phyloP scores from a whole-genome alignment of 108 stramenopile species.

The Hondaea fermentalgiana region DNA sequence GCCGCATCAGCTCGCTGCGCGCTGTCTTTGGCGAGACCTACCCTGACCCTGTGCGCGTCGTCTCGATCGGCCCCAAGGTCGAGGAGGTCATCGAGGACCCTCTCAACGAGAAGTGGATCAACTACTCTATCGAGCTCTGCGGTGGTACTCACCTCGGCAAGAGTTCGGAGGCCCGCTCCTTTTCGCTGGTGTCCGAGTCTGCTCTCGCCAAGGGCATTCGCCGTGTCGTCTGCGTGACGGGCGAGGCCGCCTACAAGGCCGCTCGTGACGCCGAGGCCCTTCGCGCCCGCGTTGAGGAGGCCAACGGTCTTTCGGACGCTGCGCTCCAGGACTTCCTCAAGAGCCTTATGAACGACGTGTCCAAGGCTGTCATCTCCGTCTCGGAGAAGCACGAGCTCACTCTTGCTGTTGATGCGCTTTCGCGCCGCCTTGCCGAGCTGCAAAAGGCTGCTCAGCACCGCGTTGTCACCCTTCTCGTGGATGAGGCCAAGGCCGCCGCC shows the following conservation, averaged over 20 bases:
- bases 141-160: conserved; percentile 96
- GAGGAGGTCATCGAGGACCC: conserved; percentile 74
- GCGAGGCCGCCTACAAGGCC: conserved; percentile 70
- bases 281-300: conserved; percentile 46
- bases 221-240: conserved; percentile 82
- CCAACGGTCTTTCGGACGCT: background rate
- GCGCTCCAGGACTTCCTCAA: background rate
- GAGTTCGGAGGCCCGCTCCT: conserved; percentile 81
- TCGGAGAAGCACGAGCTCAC: background rate
- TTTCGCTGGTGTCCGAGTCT: conserved; percentile 82
- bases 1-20: conserved; percentile 77
- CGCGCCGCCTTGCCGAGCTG: background rate
- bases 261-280: conserved; percentile 63
- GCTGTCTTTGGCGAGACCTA: conserved; percentile 98
- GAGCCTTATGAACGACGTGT: background rate
- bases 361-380: background rate
- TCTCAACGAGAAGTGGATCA: conserved; percentile 69
- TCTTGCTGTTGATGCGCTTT: background rate
- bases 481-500: background rate
- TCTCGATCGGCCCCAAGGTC: conserved; percentile 71
- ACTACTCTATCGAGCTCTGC: conserved; percentile 93
- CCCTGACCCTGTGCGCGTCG: conserved; percentile 98
- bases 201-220: conserved; percentile 98
- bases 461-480: background rate
- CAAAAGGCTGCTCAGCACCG: background rate